Evolutionary conservation across 345 rosid species (phyloP), one percentile per base, ranked within the genome.

Genomic region (Populus euphratica): DNA sequence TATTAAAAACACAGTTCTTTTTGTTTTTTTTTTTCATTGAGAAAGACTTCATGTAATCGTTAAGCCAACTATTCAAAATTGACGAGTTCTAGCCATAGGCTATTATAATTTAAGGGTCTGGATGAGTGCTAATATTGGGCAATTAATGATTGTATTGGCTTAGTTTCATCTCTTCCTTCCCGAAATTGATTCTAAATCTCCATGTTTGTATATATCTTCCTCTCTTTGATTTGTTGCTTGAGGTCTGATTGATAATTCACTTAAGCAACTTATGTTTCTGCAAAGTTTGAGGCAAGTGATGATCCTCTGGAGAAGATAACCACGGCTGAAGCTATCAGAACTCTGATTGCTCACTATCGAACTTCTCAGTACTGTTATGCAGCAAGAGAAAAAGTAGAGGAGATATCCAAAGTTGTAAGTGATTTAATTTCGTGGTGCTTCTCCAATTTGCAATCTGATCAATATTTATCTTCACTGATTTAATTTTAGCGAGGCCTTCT

Each of bases 331-430:
- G 99, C 97, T 11, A 93, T 90, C 76, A 80, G 91, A 82, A 64
- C 76, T 73, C 86, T 95, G 52, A 76, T 88, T 13, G 91, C 88
- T 75, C 86, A 81, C 78, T 95, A 95, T 82, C 86, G 81, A n/a
- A 85, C 89, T 70, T 91, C 98, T 83, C 90, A 95, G 54, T 85
- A 85, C 81, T 77, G 74, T 68, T 91, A 85, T 77, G 76, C 89
- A 2, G 91, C 99, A 12, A 82, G 76, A 81, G 86, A 91, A 76
- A 93, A 84, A 78, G 92, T 95, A 72, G 91, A 93, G 36, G 97
- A 88, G 85, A 93, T 93, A 69, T 90, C 98, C 67, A 90, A 89
- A 93, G 85, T 90, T 66, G 99, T 95, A 84, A 90, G 99, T 86
- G 20, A 27, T 68, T 21, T 25, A 25, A 2, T 65, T 63, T 23